Evolutionary conservation across 805 yeast species (phyloP).

Genomic region (Candida rishiriensis): DNA sequence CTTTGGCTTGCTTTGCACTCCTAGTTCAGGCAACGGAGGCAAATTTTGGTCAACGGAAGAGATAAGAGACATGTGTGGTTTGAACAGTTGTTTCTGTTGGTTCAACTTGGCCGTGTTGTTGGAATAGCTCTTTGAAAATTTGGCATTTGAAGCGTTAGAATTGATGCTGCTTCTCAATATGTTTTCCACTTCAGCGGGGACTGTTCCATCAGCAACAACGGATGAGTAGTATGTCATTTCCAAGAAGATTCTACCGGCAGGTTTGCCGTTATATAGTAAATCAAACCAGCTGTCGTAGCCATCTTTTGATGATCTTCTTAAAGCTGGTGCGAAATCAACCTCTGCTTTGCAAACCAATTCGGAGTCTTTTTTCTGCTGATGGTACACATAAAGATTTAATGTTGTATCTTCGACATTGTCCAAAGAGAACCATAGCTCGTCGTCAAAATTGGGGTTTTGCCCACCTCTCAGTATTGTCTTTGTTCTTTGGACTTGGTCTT

Average conservation of each 20-base stretch:
- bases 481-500: conserved; percentile 77
- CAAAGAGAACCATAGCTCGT: conserved; percentile 64
- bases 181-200: conserved; percentile 26
- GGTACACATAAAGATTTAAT: conserved; percentile 70
- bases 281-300: conserved; percentile 88
- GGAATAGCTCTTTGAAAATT: neutral
- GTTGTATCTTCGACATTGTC: conserved; percentile 59
- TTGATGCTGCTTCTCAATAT: conserved; percentile 12
- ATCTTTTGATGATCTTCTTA: conserved; percentile 58
- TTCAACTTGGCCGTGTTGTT: neutral
- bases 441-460: conserved; percentile 87
- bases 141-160: neutral
- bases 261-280: conserved; percentile 57
- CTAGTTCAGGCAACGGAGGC: conserved; percentile 14
- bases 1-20: neutral
- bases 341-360: conserved; percentile 80
- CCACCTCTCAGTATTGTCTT: conserved; percentile 83
- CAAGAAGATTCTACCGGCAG: conserved; percentile 83
- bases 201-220: conserved; percentile 17
- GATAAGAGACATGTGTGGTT: conserved; percentile 6
- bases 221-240: conserved; percentile 89
- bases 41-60: conserved; percentile 9
- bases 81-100: neutral
- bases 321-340: conserved; percentile 71
- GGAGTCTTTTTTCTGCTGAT: conserved; percentile 83